Evolutionary conservation across 306 rosid species (phyloP).

Genomic region (Dryas alaskensis): DNA sequence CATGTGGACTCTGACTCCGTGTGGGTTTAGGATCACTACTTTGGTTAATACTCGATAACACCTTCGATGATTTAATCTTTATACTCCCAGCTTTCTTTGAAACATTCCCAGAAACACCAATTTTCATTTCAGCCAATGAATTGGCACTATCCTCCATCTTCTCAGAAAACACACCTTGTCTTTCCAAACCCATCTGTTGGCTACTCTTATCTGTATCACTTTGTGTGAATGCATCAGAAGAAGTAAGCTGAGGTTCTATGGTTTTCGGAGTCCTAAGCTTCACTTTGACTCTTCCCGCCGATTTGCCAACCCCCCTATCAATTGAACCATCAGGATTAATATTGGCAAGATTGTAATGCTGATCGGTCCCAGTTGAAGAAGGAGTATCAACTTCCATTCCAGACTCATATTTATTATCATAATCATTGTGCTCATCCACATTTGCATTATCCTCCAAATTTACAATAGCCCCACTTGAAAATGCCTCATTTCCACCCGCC

Average conservation of each 20-base stretch:
- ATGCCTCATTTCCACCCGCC: constrained; percentile 28
- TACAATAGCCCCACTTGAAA: constrained; percentile 25
- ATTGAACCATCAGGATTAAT: constrained; percentile 60
- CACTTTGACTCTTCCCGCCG: constrained; percentile 81
- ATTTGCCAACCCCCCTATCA: constrained; percentile 46
- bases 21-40: constrained; percentile 26
- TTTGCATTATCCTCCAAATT: constrained; percentile 15
- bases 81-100: constrained; percentile 67
- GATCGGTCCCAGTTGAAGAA: constrained; percentile 81
- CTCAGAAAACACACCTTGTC: constrained; percentile 41
- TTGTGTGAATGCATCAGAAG: constrained; percentile 69
- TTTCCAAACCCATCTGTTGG: constrained; percentile 65
- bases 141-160: constrained; percentile 75
- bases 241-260: constrained; percentile 62
- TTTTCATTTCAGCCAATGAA: constrained; percentile 46
- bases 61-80: constrained; percentile 75
- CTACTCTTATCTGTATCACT: constrained; percentile 90
- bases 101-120: constrained; percentile 24
- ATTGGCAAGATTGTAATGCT: constrained; percentile 55
- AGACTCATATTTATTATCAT: constrained; percentile 47
- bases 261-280: constrained; percentile 66
- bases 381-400: constrained; percentile 75
- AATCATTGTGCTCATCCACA: constrained; percentile 38
- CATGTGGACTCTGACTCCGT: constrained; percentile 31
- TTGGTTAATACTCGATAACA: constrained; percentile 41